Base-by-base conservation (phyloP, 2,329 filamentous ascomycete species). In the Colletotrichum agaves region DNA sequence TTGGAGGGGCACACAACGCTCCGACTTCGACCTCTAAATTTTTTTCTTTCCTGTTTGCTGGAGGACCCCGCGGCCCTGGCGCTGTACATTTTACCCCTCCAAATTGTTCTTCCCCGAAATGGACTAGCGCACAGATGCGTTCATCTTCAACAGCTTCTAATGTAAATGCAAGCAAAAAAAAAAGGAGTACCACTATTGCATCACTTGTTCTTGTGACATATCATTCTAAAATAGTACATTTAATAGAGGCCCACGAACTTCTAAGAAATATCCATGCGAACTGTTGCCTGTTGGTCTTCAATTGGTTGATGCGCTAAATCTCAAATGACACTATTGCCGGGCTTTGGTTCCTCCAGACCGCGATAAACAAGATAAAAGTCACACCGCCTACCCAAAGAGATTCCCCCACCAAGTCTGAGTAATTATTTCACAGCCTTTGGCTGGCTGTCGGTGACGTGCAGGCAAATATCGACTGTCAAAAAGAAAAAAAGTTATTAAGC, bases 1-100 rank as follows among this genome's bases (percentile, higher is more conserved):
- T 60, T 68, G 65, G 65, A 68, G 65, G 61, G 65, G 61, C 61
- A 64, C 39, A 27, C 27, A 27, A 27, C 31, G 19, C 65, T 68
- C 65, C 61, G 65, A 65, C 61, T 60, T 68, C 53, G 65, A 65
- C 65, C 49, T 65, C 65, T 47, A 64, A 68, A 49, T 68, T 68
- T 67, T 67, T 50, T 66, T 67, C n/a, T 64, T 46, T 33, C 37
- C 58, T 35, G 39, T 23, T 68, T 15, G 53, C 53, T 23, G 49
- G 46, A 64, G 46, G 55, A 68, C 65, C 65, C 65, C 53, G 65
- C 65, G 65, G 65, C 61, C 61, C 65, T 19, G 65, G 65, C 55
- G 55, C 65, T 21, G 47, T 15, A 37, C 31, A 49, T 37, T 13
- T 59, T 65, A 68, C 65, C 65, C 65, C 65, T 65, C 65, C 65